A percentile compares a stretch with the other conserved stretches of the same genome.
Conservation (phyloP, 2,329 filamentous ascomycete species). For the Lasiodiplodia citricola region DNA sequence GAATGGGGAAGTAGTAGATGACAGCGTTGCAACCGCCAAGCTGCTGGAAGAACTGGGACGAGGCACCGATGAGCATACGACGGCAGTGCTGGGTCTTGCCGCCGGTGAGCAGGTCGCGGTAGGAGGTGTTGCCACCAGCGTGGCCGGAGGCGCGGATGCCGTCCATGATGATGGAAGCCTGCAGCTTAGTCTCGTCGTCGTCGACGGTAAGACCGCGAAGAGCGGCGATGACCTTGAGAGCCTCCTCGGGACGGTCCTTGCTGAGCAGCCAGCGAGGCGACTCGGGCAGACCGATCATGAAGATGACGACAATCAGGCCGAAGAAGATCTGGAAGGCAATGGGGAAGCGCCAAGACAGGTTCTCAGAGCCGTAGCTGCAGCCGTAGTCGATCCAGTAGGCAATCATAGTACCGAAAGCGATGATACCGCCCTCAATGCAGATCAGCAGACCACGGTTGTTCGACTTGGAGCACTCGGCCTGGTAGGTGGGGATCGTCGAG, state of each 20-base stretch:
- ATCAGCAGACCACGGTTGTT: constrained; percentile 66
- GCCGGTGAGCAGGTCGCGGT: constrained; percentile 63
- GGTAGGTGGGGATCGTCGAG: constrained; percentile 60
- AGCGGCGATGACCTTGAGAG: constrained; percentile 56
- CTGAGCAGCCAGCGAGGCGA: constrained; percentile 66
- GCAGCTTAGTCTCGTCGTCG: constrained; percentile 61
- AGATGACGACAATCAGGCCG: constrained; percentile 50
- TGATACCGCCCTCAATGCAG: constrained; percentile 62
- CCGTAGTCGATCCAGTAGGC: constrained; percentile 55
- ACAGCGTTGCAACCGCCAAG: constrained; percentile 59
- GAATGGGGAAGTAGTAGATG: constrained; percentile 51
- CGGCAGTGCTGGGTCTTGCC: constrained; percentile 71
- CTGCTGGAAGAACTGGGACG: constrained; percentile 66
- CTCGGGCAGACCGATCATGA: constrained; percentile 58
- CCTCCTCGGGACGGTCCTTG: constrained; percentile 57
- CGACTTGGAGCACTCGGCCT: constrained; percentile 59
- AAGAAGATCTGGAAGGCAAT: constrained; percentile 60
- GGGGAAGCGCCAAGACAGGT: constrained; percentile 56
- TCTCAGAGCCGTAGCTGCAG: constrained; percentile 38
- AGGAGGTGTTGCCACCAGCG: constrained; percentile 47
- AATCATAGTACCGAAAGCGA: constrained; percentile 58
- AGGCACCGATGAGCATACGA: constrained; percentile 65
- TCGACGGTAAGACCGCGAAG: constrained; percentile 56
- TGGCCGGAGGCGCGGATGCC: constrained; percentile 49
- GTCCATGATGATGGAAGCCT: constrained; percentile 72